Base-by-base conservation (phyloP, 345 rosid species). In the Excoecaria agallocha region DNA sequence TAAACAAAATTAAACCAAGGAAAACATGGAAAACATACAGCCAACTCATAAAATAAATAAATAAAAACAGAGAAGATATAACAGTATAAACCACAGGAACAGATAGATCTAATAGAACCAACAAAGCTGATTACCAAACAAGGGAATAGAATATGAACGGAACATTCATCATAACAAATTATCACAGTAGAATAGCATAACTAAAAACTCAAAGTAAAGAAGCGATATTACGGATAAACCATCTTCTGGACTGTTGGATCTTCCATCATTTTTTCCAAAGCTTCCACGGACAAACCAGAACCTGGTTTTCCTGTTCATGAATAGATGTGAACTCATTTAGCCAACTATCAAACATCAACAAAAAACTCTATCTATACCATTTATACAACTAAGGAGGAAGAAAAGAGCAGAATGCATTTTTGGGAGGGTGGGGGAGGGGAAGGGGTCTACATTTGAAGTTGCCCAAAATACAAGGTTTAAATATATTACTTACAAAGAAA, bases 201-300 rank as follows among this genome's bases (percentile, higher is more conserved):
- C 64, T 22, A 20, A 59, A 38, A 35, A 30, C 48, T 30, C 30
- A 2, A 76, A 61, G 20, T 69, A 74, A 63, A 71, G 45, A 61
- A 80, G 76, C 68, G 37, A 70, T 77, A 66, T 89, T 90, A 95
- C 97, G 97, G 98, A 80, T 82, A 95, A 87, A 95, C 91, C 96
- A 95, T 89, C 94, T 95, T 86, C 81, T 91, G 99, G 78, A 93
- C 91, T 2, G 97, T 86, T 64, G 99, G 98, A 80, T 95, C 99
- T 78, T 95, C 97, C 97, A 93, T 82, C 96, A 95, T 91, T 83
- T 89, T 93, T 89, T 95, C 98, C 78, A 93, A 82, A 69, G 92
- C 88, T 69, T 95, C 99, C 63, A 93, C 89, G 2, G 99, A 88
- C 78, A 91, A 70, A 64, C 76, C 84, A 9, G 96, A 61, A 65